Evolutionary conservation across 1,139 yeast genomes (phyloP).

Genomic region (Pichia sp.): DNA sequence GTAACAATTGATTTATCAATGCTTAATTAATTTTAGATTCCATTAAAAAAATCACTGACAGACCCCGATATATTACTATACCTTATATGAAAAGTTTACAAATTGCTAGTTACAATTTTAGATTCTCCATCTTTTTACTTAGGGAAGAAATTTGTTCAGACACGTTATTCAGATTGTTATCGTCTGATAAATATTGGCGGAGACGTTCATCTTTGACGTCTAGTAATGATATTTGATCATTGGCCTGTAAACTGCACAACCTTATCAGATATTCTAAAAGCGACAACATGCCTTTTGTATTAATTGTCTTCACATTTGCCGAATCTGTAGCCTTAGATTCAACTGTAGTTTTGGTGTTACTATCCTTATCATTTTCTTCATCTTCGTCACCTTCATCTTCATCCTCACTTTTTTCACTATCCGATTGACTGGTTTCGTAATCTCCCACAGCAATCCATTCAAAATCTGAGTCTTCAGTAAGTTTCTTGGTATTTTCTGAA

Average conservation of each 20-base stretch:
- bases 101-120: not conserved
- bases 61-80: too few species aligned
- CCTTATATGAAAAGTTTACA: too few species aligned
- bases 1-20: too few species aligned
- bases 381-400: constrained; percentile 12
- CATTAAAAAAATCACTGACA: too few species aligned
- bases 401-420: constrained; percentile 18
- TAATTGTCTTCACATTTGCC: not conserved
- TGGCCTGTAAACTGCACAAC: constrained; percentile 54
- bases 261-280: constrained; percentile 62
- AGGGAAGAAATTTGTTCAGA: constrained; percentile 3
- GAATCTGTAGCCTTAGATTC: constrained; percentile 1
- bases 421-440: constrained; percentile 15
- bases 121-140: constrained; percentile 9
- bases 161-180: constrained; percentile 28
- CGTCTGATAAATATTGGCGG: constrained; percentile 58
- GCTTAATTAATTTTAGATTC: too few species aligned
- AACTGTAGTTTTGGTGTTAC: not conserved
- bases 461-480: constrained; percentile 24
- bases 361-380: constrained; percentile 1
- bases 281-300: constrained; percentile 32
- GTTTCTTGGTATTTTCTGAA: not conserved
- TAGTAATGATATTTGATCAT: constrained; percentile 50
- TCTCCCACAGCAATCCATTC: constrained; percentile 24
- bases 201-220: constrained; percentile 63